phyloP scores from a whole-genome alignment of 169 alveolate genomes.

The Babesia bigemina region DNA sequence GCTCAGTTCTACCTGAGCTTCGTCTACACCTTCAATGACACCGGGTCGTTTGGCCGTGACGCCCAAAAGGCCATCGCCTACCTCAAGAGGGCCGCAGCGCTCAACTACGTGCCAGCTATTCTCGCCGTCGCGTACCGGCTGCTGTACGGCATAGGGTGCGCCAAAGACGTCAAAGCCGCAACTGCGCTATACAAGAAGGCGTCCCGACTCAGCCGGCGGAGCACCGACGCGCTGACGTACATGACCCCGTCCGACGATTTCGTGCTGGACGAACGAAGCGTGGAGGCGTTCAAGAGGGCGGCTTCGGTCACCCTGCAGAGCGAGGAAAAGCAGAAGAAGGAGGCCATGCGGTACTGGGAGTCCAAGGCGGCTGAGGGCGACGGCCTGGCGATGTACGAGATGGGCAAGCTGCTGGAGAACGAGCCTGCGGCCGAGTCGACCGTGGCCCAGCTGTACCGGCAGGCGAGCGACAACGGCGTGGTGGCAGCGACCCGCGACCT shows the following conservation, averaged over 20 bases:
- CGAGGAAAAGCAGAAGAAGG: conserved; percentile 13
- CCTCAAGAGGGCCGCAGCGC: conserved; percentile 34
- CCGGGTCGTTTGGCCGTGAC: not conserved
- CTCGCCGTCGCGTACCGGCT: conserved; percentile 42
- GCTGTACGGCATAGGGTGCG: conserved; percentile 34
- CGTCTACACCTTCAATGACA: conserved; percentile 25
- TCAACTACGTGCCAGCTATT: conserved; percentile 44
- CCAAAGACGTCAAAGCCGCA: conserved; percentile 14
- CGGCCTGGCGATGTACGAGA: conserved; percentile 50
- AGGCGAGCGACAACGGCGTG: conserved; percentile 43
- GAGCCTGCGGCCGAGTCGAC: conserved; percentile 18
- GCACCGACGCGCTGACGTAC: not conserved
- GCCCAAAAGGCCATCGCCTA: conserved; percentile 18
- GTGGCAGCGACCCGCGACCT: conserved; percentile 51
- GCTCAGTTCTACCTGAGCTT: conserved; percentile 51
- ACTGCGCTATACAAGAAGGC: conserved; percentile 38
- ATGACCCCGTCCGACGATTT: conserved; percentile 47
- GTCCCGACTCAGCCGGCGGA: not conserved
- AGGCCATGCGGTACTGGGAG: conserved; percentile 33
- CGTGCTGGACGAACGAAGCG: conserved; percentile 1
- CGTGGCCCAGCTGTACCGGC: conserved; percentile 19
- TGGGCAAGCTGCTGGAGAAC: conserved; percentile 44
- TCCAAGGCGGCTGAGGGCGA: conserved; percentile 32
- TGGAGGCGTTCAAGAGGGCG: conserved; percentile 7
- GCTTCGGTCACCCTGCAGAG: not conserved